Conservation (phyloP, 768 basidiomycete species). For the Mycena rebaudengoi region DNA sequence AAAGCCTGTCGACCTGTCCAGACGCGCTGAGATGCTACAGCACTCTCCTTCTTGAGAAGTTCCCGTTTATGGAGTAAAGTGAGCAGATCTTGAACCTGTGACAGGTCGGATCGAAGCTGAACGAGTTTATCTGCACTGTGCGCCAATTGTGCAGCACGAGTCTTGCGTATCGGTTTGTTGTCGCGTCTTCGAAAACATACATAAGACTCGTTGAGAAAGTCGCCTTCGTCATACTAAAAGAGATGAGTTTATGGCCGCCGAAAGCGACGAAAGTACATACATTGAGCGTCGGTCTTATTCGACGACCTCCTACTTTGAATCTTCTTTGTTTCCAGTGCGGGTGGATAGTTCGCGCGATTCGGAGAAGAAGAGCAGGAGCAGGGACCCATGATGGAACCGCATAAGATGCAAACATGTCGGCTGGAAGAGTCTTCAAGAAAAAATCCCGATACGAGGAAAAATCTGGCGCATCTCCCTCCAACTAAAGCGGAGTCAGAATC, state of each 20-base stretch:
- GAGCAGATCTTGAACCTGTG: conserved; percentile 77
- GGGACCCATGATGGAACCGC: conserved; percentile 76
- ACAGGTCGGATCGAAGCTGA: conserved; percentile 81
- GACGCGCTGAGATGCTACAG: conserved; percentile 64
- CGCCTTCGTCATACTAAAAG: conserved; percentile 84
- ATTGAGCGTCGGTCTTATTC: conserved; percentile 89
- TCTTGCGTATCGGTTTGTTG: conserved; percentile 93
- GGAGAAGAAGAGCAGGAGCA: conserved; percentile 63
- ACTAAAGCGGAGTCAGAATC: conserved; percentile 38
- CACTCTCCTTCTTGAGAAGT: conserved; percentile 72
- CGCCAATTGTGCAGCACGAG: conserved; percentile 83
- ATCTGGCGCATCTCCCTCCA: conserved; percentile 79
- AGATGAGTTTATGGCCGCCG: background rate
- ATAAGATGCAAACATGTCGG: conserved; percentile 75
- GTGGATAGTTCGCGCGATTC: conserved; percentile 79
- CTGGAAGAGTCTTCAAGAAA: conserved; percentile 63
- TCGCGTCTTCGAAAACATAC: conserved; percentile 97
- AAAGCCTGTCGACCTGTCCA: conserved; percentile 84
- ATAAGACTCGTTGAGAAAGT: conserved; percentile 91
- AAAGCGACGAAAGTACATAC: conserved; percentile 53
- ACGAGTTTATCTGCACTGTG: conserved; percentile 87
- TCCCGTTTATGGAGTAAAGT: conserved; percentile 76
- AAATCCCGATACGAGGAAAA: conserved; percentile 74
- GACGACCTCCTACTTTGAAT: conserved; percentile 78
- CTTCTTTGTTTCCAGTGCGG: conserved; percentile 92